A percentile compares a stretch with the other conserved stretches of the same genome.
phyloP scores from a whole-genome alignment of 306 rosid genomes.

The Rosa persica region DNA sequence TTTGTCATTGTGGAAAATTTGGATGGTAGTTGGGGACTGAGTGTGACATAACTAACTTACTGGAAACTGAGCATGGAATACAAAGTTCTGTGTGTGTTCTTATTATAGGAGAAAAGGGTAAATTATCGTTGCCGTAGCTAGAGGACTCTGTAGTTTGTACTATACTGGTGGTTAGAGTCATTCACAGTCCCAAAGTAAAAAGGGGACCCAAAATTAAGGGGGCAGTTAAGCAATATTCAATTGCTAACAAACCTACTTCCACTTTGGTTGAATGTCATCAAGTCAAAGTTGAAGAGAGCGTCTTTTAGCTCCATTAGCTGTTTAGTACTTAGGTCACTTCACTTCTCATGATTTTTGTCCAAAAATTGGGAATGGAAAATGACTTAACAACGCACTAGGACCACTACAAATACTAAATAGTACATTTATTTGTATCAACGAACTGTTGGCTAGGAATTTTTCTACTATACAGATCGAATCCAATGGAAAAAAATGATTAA shows the following conservation, averaged over 20 bases:
- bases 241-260: neutral
- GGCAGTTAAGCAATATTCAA: neutral
- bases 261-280: neutral
- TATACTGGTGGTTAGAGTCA: neutral
- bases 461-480: neutral
- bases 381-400: neutral
- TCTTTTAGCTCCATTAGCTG: slow-evolving; percentile 13
- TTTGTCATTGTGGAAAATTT: slow-evolving; percentile 21
- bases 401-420: neutral
- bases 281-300: neutral
- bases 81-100: neutral
- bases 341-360: neutral
- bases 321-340: slow-evolving; percentile 19
- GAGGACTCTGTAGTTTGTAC: neutral
- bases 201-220: neutral
- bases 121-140: neutral
- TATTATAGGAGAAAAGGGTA: neutral
- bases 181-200: neutral
- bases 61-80: neutral
- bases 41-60: slow-evolving; percentile 33
- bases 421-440: neutral
- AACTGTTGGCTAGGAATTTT: neutral
- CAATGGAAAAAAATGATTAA: neutral
- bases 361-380: neutral
- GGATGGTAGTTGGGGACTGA: slow-evolving; percentile 49